Evolutionary conservation across 345 rosid genomes (phyloP), one percentile per base, ranked within the genome.

Genomic region (Aquilaria yunnanensis): DNA sequence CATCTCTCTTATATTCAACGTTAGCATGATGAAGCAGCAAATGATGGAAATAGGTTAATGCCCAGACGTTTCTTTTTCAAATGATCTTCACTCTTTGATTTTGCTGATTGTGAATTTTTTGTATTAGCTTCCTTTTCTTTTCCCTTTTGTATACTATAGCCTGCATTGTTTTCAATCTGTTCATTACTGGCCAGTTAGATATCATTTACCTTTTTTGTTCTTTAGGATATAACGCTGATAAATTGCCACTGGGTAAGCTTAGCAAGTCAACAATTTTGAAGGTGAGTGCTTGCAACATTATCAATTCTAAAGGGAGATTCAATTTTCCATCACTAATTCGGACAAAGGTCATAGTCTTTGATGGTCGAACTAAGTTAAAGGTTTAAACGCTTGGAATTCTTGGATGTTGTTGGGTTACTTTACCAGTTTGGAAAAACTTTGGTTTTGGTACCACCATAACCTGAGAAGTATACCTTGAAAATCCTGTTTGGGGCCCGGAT

Each of bases 1-100:
- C 64, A 71, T 89, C 69, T 87, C 96, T 71, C 83, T 92, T 71
- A 77, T 92, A 67, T 89, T 95, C 81, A 89, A 85, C 74, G 73
- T 85, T 60, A 84, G 86, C 80, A 92, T 85, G 96, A 92, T 89
- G 96, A 80, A 78, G 77, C 89, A 83, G 55, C 96, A 85, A 64
- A 92, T 92, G 96, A 81, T 89, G 96, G 96, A 92, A 73, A 81
- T 92, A 81, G 96, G 98, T 92, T 59, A 43, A 77, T 69, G 59
- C 14, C 52, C 64, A 69, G 34, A 58, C 58, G 31, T 65, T 70
- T 51, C 37, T 54, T 54, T 43, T 55, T 23, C 63, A 37, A 51
- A n/a, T 11, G 47, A 64, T 52, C 57, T 70, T 43, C 51, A 37
- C 43, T 37, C 43, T 37, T 5, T 37, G 5, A 23, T 23, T 23